These are phyloP conservation scores for Saturnispora besseyi DNA, from an alignment of 805 yeast species.

Conservation along the genomic window DNA sequence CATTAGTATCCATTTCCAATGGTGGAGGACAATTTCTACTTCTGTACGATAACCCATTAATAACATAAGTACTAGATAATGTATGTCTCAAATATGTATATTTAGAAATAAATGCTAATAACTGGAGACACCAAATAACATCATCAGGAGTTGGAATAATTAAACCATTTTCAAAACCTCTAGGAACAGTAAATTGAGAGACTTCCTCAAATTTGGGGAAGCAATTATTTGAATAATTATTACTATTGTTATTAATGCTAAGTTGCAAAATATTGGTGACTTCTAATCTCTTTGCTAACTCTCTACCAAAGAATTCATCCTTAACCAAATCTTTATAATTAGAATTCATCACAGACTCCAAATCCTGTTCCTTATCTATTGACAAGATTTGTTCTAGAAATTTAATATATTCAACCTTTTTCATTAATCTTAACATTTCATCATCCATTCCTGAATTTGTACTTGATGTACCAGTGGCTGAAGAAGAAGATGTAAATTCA, in stretches of 20 bases:
- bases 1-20: constrained; percentile 21
- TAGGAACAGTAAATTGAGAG: constrained; percentile 32
- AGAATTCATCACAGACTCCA: constrained; percentile 10
- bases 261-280: constrained; percentile 23
- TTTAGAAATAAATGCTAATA: constrained; percentile 87
- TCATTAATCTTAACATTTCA: constrained; percentile 20
- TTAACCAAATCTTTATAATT: constrained; percentile 20
- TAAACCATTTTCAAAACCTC: constrained; percentile 55
- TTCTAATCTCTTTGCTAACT: constrained; percentile 21
- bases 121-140: constrained; percentile 85
- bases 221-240: constrained; percentile 14
- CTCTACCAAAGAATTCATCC: constrained; percentile 21
- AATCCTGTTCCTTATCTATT: constrained; percentile 12
- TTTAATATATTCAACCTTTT: constrained; percentile 22
- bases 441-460: constrained; percentile 12
- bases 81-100: constrained; percentile 70
- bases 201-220: constrained; percentile 18
- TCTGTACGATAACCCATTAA: constrained; percentile 57
- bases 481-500: constrained; percentile 1
- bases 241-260: constrained; percentile 3
- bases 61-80: constrained; percentile 66
- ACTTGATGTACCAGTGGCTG: neutral
- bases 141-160: constrained; percentile 91
- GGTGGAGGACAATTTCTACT: constrained; percentile 28
- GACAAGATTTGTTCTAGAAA: constrained; percentile 23